A percentile compares a stretch with the other conserved stretches of the same genome.
Conservation (phyloP, 306 rosid genomes). For the Dalbergia cochinchinensis region DNA sequence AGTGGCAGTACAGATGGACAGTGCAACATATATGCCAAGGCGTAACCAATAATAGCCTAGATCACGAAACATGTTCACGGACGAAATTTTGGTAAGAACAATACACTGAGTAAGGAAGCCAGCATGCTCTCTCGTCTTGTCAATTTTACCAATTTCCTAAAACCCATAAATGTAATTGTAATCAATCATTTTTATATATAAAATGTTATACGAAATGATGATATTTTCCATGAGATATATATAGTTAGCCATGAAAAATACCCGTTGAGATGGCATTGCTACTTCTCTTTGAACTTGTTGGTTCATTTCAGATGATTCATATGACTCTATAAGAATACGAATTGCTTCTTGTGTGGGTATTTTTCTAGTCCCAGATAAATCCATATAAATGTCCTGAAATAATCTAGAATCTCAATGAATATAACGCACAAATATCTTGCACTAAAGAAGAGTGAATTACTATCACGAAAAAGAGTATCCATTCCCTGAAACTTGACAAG, state of each 20-base stretch:
- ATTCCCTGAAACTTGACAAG: not conserved
- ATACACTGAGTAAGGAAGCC: constrained; percentile 59
- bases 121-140: constrained; percentile 55
- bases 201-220: too few species aligned
- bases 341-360: constrained; percentile 48
- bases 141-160: constrained; percentile 41
- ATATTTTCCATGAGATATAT: not conserved
- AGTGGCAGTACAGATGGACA: constrained; percentile 55
- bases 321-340: constrained; percentile 39
- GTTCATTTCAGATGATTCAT: constrained; percentile 43
- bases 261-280: constrained; percentile 23
- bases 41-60: constrained; percentile 80
- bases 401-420: not conserved
- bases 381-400: constrained; percentile 54
- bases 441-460: not conserved
- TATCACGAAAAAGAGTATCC: not conserved
- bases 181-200: not conserved
- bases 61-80: constrained; percentile 70
- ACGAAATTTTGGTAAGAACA: constrained; percentile 62
- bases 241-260: constrained; percentile 2
- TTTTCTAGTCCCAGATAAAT: constrained; percentile 14
- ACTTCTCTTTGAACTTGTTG: constrained; percentile 45
- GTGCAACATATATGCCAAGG: constrained; percentile 49
- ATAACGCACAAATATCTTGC: not conserved
- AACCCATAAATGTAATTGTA: constrained; percentile 4